Evolutionary conservation across 345 rosid genomes (phyloP).

Genomic region (Cochlearia excelsa): DNA sequence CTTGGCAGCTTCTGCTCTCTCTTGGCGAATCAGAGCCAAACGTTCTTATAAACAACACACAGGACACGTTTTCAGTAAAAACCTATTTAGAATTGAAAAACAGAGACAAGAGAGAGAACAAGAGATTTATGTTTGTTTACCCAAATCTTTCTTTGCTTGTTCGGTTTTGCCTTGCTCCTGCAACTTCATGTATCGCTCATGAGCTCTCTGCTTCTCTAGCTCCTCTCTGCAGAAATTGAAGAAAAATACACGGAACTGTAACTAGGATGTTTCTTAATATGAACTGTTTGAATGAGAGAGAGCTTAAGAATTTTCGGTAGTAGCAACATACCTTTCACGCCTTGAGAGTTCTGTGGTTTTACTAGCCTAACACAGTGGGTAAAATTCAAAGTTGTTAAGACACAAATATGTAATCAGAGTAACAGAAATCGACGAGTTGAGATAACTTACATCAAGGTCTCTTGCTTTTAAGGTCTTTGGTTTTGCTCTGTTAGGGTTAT

Average conservation of each 20-base stretch:
- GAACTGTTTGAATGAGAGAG: not conserved
- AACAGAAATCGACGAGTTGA: constrained; percentile 1
- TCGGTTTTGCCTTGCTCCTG: constrained; percentile 99
- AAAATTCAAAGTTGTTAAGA: not conserved
- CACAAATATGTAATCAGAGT: not conserved
- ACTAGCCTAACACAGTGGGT: constrained; percentile 43
- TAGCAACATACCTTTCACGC: constrained; percentile 76
- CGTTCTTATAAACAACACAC: constrained; percentile 48
- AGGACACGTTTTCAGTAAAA: not conserved
- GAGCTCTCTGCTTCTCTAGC: constrained; percentile 92
- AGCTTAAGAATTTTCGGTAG: constrained; percentile 2
- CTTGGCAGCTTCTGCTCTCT: constrained; percentile 71
- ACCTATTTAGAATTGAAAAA: not conserved
- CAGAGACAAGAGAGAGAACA: constrained; percentile 1
- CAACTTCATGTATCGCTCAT: constrained; percentile 94
- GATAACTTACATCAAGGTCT: constrained; percentile 66
- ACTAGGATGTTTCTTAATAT: not conserved
- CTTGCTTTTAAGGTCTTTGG: constrained; percentile 66
- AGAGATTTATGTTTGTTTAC: constrained; percentile 31
- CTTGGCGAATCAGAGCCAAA: constrained; percentile 75
- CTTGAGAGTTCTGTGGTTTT: constrained; percentile 91
- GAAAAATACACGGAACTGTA: not conserved
- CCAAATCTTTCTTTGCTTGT: constrained; percentile 90
- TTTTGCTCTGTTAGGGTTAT: constrained; percentile 79
- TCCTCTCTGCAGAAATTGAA: constrained; percentile 58